Base-by-base conservation (phyloP, 257 asterid species). In the Gentiana dahurica region DNA sequence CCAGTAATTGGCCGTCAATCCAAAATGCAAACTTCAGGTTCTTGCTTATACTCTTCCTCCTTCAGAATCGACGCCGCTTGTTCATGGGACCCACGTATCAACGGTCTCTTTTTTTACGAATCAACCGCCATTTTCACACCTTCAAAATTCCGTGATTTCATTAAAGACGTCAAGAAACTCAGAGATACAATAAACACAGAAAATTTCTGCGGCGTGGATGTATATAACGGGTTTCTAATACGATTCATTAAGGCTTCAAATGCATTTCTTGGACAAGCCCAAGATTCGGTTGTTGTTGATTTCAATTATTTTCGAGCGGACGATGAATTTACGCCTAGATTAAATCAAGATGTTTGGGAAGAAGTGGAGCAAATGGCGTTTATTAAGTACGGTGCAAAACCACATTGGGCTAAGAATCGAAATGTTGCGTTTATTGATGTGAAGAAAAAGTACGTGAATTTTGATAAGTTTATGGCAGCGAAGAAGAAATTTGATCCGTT, bases 341-440 rank as follows among this genome's bases (percentile, higher is more conserved):
- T 85, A 60, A 69, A 81, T 44, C 74, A 77, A 43, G 93, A 86
- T 3, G 69, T 86, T 8, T 83, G 86, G 88, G 97, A 89, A 34
- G 97, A 86, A 47, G 71, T 81, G n/a, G 97, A 89, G 63, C 97
- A 89, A 41, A 78, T 86, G 66, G 97, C 95, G 5, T 83, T 89
- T 43, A 51, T 84, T 6, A 89, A 81, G 68, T 67, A 86, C 8
- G 65, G 62, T 38, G 97, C 84, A 0, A 79, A 60, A 68, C 95
- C 95, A 1, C 97, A 89, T 57, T 89, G 97, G 97, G 97, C 64
- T 8, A 89, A 89, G 70, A 89, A 89, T 37, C 72, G 97, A 55
- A 75, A 80, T 4, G 55, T 77, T 11, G 90, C 83, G 0, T 89
- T 89, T 56, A 0, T 61, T 2, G 79, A 53, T 1, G 89, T 80